Conservation (phyloP, 148 eudicot genomes). For the Dianthus caryophyllus region DNA sequence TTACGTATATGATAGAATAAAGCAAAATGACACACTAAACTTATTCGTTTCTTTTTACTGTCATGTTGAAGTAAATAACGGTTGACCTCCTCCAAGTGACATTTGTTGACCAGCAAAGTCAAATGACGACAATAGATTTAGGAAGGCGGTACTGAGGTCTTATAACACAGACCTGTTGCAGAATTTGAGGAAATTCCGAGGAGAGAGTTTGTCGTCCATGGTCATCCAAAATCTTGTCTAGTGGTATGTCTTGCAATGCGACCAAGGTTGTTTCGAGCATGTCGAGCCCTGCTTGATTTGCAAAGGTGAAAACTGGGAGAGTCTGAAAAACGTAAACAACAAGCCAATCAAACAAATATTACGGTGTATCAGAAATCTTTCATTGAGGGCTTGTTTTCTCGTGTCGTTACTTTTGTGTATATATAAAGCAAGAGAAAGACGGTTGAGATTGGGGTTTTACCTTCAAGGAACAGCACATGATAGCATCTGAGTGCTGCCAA, state of each 20-base stretch:
- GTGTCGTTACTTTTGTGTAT: no score
- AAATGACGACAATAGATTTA: no score
- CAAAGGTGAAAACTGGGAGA: constrained; percentile 63
- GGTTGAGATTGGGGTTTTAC: constrained; percentile 23
- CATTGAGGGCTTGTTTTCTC: no score
- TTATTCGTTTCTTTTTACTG: no score
- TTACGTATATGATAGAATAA: no score
- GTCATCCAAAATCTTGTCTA: constrained; percentile 65
- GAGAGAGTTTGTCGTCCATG: constrained; percentile 58
- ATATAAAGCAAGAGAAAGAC: not conserved
- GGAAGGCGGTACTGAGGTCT: no score
- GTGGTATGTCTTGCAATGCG: constrained; percentile 63
- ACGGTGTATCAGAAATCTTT: no score
- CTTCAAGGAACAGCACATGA: constrained; percentile 88
- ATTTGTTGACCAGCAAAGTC: no score
- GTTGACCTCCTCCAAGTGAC: no score
- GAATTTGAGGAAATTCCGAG: constrained; percentile 56
- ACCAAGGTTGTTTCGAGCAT: constrained; percentile 77
- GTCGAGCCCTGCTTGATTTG: constrained; percentile 79
- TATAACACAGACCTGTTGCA: constrained; percentile 45
- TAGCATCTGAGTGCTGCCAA: constrained; percentile 89
- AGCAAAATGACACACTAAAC: no score
- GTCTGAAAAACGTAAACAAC: constrained; percentile 34
- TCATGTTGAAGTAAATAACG: no score
- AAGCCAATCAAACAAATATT: not conserved